phyloP scores from a whole-genome alignment of 257 asterid species.

The Prunella vulgaris region DNA sequence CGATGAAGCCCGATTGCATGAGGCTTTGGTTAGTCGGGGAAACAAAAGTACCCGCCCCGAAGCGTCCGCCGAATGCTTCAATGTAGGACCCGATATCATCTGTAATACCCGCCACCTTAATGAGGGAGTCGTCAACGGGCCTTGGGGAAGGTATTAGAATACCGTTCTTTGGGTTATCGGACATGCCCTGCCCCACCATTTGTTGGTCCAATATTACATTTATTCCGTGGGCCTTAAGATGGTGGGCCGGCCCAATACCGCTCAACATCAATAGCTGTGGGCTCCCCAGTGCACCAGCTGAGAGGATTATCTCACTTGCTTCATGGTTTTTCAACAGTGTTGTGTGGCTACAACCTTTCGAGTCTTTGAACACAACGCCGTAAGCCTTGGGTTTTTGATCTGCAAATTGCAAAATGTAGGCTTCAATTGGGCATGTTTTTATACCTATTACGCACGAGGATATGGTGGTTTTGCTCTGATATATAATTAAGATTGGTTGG shows the following conservation, averaged over 20 bases:
- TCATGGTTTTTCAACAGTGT: slow-evolving; percentile 32
- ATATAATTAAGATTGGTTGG: too few species aligned
- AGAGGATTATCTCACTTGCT: too few species aligned
- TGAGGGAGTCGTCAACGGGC: slow-evolving; percentile 52
- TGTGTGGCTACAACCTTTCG: slow-evolving; percentile 35
- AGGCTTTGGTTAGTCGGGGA: neutral
- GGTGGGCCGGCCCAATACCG: slow-evolving; percentile 50
- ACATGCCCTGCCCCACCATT: slow-evolving; percentile 69
- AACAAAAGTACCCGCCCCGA: neutral
- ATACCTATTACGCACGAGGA: too few species aligned
- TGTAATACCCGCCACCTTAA: slow-evolving; percentile 61
- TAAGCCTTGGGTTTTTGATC: slow-evolving; percentile 36
- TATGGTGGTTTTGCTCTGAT: too few species aligned
- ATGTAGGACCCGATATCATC: slow-evolving; percentile 40
- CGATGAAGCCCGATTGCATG: neutral
- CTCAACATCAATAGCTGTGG: slow-evolving; percentile 49
- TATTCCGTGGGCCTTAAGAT: neutral
- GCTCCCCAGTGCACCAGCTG: too few species aligned
- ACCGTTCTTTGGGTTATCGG: slow-evolving; percentile 74
- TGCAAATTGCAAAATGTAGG: too few species aligned
- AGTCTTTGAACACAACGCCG: slow-evolving; percentile 55
- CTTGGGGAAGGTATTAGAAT: slow-evolving; percentile 42
- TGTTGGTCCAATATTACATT: slow-evolving; percentile 28
- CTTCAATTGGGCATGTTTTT: too few species aligned
- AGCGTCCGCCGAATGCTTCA: slow-evolving; percentile 56